Conservation (phyloP, 306 rosid species). For the Boehmeria nivea region DNA sequence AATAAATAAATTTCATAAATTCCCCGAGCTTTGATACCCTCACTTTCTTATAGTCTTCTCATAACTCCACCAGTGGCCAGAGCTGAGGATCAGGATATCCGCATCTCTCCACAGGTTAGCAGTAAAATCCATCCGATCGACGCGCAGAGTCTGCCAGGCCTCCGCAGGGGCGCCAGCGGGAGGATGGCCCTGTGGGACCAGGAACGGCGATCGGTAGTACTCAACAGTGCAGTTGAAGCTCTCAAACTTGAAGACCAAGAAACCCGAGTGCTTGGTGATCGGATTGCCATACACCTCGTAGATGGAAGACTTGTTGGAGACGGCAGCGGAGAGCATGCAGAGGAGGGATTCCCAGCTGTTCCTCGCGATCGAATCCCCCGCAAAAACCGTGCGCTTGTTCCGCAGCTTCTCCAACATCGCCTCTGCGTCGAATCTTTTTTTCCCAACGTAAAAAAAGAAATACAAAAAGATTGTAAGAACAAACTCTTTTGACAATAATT, state of each 20-base stretch:
- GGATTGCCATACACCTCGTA: constrained; percentile 71
- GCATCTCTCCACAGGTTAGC: constrained; percentile 61
- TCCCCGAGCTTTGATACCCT: background rate
- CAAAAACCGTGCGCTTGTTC: constrained; percentile 64
- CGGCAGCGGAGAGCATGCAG: constrained; percentile 68
- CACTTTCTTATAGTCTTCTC: constrained; percentile 66
- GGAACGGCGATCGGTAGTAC: constrained; percentile 75
- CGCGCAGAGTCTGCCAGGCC: constrained; percentile 47
- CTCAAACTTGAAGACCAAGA: constrained; percentile 66
- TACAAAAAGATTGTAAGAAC: too few relatives aligned
- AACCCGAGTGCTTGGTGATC: constrained; percentile 68
- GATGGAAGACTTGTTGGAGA: constrained; percentile 46
- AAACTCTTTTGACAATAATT: too few relatives aligned
- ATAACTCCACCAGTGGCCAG: constrained; percentile 91
- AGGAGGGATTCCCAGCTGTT: constrained; percentile 93
- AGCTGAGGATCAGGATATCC: constrained; percentile 65
- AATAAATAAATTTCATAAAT: background rate
- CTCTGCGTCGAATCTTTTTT: constrained; percentile 57
- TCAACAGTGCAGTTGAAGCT: constrained; percentile 79
- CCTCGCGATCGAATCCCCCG: constrained; percentile 88
- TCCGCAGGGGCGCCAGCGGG: constrained; percentile 47
- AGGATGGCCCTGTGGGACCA: constrained; percentile 67
- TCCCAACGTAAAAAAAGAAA: constrained; percentile 5
- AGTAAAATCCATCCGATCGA: constrained; percentile 66
- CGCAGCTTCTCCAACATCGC: constrained; percentile 62